Percentiles rank a stretch among this genome's conserved stretches.
Conservation (phyloP, 1,284 basidiomycete species). For the Puccinia triticina region DNA sequence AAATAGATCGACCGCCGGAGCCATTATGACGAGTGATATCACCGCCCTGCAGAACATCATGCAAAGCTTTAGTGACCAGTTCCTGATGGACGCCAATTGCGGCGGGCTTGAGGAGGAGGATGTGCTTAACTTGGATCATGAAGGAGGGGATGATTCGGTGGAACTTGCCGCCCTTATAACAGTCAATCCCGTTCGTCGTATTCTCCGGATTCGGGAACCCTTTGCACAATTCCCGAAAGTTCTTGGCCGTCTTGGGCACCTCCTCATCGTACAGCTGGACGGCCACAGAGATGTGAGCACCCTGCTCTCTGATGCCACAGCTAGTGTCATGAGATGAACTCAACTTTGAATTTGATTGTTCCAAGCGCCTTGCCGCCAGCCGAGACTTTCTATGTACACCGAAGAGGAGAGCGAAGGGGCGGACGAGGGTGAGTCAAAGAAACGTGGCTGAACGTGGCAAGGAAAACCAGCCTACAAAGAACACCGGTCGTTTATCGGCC, state of each 20-base stretch:
- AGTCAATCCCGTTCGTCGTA: constrained; percentile 34
- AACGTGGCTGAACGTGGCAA: background rate
- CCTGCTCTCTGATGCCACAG: too few species aligned
- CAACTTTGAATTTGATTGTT: constrained; percentile 14
- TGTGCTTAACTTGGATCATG: constrained; percentile 59
- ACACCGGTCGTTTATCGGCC: background rate
- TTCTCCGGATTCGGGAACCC: background rate
- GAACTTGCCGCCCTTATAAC: constrained; percentile 59
- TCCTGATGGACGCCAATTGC: background rate
- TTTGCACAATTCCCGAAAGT: constrained; percentile 40
- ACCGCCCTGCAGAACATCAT: constrained; percentile 13
- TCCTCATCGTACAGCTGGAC: too few species aligned
- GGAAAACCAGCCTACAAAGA: background rate
- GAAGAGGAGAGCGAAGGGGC: too few species aligned
- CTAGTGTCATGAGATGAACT: background rate
- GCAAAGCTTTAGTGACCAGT: background rate
- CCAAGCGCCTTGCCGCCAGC: constrained; percentile 9
- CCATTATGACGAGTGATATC: constrained; percentile 50
- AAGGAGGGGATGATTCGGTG: constrained; percentile 60
- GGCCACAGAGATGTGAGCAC: too few species aligned
- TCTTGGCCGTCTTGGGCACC: constrained; percentile 40
- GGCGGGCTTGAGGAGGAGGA: constrained; percentile 41
- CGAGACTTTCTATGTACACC: background rate
- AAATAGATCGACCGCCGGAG: constrained; percentile 47
- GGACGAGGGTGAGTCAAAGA: background rate